These are phyloP conservation scores for Saccharum spontaneum DNA, from an alignment of 176 grass and related monocot genomes.

Conservation along the genomic window DNA sequence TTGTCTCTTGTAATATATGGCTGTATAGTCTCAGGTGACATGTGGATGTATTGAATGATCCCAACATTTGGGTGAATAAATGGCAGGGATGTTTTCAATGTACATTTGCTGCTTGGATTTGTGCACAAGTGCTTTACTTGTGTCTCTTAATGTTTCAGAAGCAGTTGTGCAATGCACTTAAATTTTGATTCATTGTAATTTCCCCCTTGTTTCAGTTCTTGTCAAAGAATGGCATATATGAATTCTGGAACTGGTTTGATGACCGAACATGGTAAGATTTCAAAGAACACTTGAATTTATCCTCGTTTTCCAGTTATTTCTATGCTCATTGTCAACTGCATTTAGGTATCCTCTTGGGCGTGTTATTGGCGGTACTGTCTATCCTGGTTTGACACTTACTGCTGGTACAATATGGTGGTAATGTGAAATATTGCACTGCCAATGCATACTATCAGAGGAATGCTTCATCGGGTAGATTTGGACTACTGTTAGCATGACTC, in stretches of 20 bases:
- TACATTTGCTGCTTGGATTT: slow-evolving; percentile 12
- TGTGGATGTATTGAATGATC: background rate
- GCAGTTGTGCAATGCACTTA: background rate
- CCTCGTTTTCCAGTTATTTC: slow-evolving; percentile 9
- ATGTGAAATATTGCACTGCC: slow-evolving; percentile 19
- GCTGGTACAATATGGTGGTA: slow-evolving; percentile 97
- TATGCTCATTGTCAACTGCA: slow-evolving; percentile 23
- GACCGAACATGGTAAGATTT: slow-evolving; percentile 83
- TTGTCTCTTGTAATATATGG: background rate
- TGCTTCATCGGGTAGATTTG: background rate
- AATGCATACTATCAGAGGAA: background rate
- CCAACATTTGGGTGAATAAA: background rate
- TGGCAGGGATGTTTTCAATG: background rate
- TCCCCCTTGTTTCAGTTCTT: slow-evolving; percentile 68
- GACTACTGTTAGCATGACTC: background rate
- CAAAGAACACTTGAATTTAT: background rate
- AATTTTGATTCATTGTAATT: background rate
- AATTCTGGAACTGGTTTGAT: slow-evolving; percentile 99
- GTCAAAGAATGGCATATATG: slow-evolving; percentile 98
- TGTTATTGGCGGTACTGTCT: slow-evolving; percentile 94
- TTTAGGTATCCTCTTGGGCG: slow-evolving; percentile 97
- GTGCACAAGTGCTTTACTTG: background rate
- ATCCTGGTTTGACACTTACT: slow-evolving; percentile 94
- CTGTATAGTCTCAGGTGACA: background rate
- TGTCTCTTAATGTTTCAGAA: background rate